Evolutionary conservation across 164 flowering plant genomes (phyloP), one percentile per base, ranked within the genome.

Genomic region (Vitis vinifera): DNA sequence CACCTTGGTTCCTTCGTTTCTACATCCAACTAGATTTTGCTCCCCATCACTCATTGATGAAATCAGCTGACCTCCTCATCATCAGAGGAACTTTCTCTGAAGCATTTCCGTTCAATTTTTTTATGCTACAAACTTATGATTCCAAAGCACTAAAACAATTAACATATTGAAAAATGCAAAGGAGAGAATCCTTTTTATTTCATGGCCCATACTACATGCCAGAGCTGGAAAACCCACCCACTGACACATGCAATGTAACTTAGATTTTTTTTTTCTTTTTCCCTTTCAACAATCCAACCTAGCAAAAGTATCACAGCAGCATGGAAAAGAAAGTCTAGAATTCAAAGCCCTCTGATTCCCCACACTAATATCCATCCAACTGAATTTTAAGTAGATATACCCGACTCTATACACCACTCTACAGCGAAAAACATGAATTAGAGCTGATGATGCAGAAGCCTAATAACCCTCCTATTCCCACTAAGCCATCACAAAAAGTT

Each of bases 191-290:
- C 27, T 48, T 61, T 67, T 58, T 70, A 59, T 61, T 68, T 71
- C 69, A 79, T 70, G 79, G 74, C 72, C 70, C 74, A 79, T 82
- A 72, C 79, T 69, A 71, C 73, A 65, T 75, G 81, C 70, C 78
- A 77, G 79, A 75, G 79, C 77, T 76, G 75, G 70, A 82, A 37
- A 65, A 68, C 60, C 80, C 78, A 78, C 81, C 71, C 65, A 62
- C 58, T 64, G 62, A 76, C 85, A 79, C 67, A 77, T 74, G 77
- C 70, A 78, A 44, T 63, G 63, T 23, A 48, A 67, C 49, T 5
- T 27, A 49, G 9, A 64, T 12, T 30, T 3, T 55, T 15, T 15
- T 16, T 15, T 16, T 0, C 23, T 58, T 67, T 48, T 56, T 29
- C 30, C 50, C 12, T 9, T 63, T 9, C 8, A 59, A 59, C 47